Evolutionary conservation across 768 basidiomycete genomes (phyloP).

Genomic region (Amyloporia xantha): DNA sequence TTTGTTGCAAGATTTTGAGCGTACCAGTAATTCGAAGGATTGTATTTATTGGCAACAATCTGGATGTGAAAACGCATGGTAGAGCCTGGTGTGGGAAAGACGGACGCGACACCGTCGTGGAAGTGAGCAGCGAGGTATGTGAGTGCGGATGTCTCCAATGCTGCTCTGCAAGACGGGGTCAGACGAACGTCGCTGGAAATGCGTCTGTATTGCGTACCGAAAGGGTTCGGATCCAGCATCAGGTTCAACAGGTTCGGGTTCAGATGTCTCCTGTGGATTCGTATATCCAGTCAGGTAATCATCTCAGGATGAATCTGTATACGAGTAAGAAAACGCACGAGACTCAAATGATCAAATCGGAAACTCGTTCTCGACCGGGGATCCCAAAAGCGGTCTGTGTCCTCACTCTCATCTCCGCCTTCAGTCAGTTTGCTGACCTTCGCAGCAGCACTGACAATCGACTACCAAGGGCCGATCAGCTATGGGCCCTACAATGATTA

Average conservation of each 20-base stretch:
- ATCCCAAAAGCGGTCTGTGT: constrained; percentile 73
- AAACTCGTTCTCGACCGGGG: constrained; percentile 76
- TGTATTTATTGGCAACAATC: constrained; percentile 95
- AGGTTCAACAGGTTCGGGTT: constrained; percentile 56
- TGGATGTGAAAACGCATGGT: constrained; percentile 57
- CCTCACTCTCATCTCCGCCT: constrained; percentile 31
- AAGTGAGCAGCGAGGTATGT: constrained; percentile 79
- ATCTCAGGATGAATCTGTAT: background rate
- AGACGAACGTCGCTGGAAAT: background rate
- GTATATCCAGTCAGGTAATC: background rate
- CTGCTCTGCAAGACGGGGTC: constrained; percentile 37
- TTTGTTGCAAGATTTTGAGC: constrained; percentile 7
- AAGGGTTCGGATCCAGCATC: constrained; percentile 65
- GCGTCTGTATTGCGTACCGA: constrained; percentile 43
- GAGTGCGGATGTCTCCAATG: constrained; percentile 61
- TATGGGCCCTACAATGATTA: background rate
- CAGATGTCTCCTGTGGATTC: constrained; percentile 61
- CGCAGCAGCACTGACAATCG: constrained; percentile 74
- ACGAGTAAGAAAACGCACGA: constrained; percentile 46
- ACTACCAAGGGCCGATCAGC: constrained; percentile 36
- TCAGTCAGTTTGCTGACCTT: constrained; percentile 27
- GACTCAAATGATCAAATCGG: constrained; percentile 75
- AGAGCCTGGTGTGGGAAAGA: constrained; percentile 50
- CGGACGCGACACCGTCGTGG: constrained; percentile 66
- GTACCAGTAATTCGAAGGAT: constrained; percentile 88